Evolutionary conservation across 2,329 filamentous ascomycete species (phyloP).

Genomic region (Aspergillus viridinutans): DNA sequence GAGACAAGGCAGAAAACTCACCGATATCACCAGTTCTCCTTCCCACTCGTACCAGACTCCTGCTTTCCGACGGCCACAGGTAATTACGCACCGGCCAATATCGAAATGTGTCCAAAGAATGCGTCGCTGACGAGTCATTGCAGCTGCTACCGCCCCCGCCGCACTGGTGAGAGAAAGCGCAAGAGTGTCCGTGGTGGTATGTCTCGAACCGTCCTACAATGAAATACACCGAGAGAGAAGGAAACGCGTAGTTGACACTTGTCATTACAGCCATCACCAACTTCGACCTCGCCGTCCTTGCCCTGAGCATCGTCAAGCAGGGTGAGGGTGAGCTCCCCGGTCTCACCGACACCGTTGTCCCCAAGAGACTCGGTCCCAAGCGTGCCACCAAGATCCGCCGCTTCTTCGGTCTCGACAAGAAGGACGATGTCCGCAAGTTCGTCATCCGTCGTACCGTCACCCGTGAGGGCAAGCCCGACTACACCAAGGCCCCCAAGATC

Average conservation of each 20-base stretch:
- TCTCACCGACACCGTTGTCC: constrained; percentile 94
- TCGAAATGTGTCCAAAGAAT: not conserved
- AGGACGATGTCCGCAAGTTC: constrained; percentile 99
- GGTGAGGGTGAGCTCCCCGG: constrained; percentile 91
- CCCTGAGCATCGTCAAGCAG: constrained; percentile 96
- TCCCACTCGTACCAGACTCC: constrained; percentile 95
- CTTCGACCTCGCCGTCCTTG: constrained; percentile 91
- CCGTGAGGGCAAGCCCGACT: constrained; percentile 93
- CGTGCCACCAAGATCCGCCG: constrained; percentile 99
- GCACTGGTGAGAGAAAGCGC: constrained; percentile 97
- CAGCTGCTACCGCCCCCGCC: constrained; percentile 95
- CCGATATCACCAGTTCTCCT: constrained; percentile 60
- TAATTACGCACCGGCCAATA: constrained; percentile 9
- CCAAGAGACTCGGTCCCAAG: constrained; percentile 99
- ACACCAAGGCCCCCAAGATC: constrained; percentile 99
- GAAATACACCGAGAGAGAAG: not conserved
- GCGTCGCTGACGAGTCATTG: constrained; percentile 6
- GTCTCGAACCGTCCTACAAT: constrained; percentile 7
- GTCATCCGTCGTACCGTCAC: constrained; percentile 98
- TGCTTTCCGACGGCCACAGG: constrained; percentile 90
- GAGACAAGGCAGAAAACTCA: constrained; percentile 25
- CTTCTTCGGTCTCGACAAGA: constrained; percentile 99
- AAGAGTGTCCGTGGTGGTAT: constrained; percentile 85
- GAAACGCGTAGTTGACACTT: constrained; percentile 11
- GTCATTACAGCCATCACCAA: constrained; percentile 74